Evolutionary conservation across 2,329 filamentous ascomycete species (phyloP).

Genomic region (Ceratocystis variospora): DNA sequence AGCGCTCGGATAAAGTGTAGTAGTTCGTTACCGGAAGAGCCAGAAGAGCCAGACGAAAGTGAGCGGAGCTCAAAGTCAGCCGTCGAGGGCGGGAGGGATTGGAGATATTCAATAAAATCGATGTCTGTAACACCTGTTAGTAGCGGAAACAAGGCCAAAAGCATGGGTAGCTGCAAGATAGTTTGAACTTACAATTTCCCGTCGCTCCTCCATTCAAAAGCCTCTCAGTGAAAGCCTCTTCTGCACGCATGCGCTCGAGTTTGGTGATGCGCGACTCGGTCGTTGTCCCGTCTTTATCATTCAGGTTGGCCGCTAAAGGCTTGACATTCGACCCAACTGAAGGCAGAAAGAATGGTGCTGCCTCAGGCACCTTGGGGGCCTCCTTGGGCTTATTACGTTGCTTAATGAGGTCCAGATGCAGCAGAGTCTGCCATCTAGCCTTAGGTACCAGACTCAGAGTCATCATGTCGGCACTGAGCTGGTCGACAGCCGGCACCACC

Average conservation of each 20-base stretch:
- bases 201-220: slow-evolving; percentile 40
- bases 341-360: slow-evolving; percentile 89
- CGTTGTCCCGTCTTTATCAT: slow-evolving; percentile 27
- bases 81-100: slow-evolving; percentile 66
- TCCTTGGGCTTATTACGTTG: slow-evolving; percentile 90
- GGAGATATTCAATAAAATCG: slow-evolving; percentile 63
- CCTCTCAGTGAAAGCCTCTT: slow-evolving; percentile 45
- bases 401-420: slow-evolving; percentile 85
- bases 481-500: slow-evolving; percentile 48
- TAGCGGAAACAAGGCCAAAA: slow-evolving; percentile 11
- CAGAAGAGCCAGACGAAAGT: slow-evolving; percentile 36
- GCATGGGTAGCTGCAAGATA: not conserved
- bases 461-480: slow-evolving; percentile 69
- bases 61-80: slow-evolving; percentile 87
- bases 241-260: slow-evolving; percentile 44
- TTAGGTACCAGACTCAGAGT: slow-evolving; percentile 83
- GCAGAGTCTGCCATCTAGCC: slow-evolving; percentile 82
- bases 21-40: slow-evolving; percentile 51
- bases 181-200: slow-evolving; percentile 43
- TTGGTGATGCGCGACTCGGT: slow-evolving; percentile 53
- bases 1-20: slow-evolving; percentile 69
- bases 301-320: slow-evolving; percentile 24
- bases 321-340: slow-evolving; percentile 33
- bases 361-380: slow-evolving; percentile 79
- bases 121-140: slow-evolving; percentile 34